These are phyloP conservation scores for Sedum album DNA, from an alignment of 164 flowering plant species.

Conservation along the genomic window DNA sequence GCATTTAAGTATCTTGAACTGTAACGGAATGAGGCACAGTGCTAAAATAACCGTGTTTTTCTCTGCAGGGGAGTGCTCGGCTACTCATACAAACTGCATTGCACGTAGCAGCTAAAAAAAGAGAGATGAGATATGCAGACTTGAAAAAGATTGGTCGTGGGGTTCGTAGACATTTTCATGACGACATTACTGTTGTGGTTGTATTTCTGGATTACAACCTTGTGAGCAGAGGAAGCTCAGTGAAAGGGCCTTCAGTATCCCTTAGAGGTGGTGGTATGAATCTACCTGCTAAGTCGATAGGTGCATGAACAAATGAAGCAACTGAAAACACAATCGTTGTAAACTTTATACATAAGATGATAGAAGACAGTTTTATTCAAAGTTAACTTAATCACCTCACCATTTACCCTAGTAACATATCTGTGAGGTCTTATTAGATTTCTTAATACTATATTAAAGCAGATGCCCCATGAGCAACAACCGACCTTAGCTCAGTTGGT, in stretches of 20 bases:
- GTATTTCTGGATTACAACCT: conserved; percentile 11
- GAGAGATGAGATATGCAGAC: conserved; percentile 12
- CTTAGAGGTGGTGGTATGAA: conserved; percentile 1
- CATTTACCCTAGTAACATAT: too few species aligned
- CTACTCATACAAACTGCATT: conserved; percentile 8
- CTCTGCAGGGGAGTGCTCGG: conserved; percentile 8
- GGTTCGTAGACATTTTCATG: conserved; percentile 9
- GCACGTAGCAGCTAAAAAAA: conserved; percentile 5
- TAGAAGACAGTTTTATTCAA: too few species aligned
- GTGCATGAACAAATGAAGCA: neutral
- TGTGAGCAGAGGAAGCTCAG: conserved; percentile 5
- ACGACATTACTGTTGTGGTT: conserved; percentile 9
- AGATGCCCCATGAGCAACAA: too few species aligned
- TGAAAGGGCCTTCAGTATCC: neutral
- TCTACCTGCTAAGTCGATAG: neutral
- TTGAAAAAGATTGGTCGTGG: conserved; percentile 11
- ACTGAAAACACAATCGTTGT: neutral
- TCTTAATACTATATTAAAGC: too few species aligned
- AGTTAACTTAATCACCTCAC: too few species aligned
- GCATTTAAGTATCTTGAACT: neutral
- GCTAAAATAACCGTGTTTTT: neutral
- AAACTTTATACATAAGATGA: too few species aligned
- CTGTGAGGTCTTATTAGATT: too few species aligned
- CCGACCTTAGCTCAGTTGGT: too few species aligned
- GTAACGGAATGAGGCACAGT: neutral